Evolutionary conservation across 768 basidiomycete genomes (phyloP), one percentile per base, ranked within the genome.

Genomic region (Boletellus emodensis): DNA sequence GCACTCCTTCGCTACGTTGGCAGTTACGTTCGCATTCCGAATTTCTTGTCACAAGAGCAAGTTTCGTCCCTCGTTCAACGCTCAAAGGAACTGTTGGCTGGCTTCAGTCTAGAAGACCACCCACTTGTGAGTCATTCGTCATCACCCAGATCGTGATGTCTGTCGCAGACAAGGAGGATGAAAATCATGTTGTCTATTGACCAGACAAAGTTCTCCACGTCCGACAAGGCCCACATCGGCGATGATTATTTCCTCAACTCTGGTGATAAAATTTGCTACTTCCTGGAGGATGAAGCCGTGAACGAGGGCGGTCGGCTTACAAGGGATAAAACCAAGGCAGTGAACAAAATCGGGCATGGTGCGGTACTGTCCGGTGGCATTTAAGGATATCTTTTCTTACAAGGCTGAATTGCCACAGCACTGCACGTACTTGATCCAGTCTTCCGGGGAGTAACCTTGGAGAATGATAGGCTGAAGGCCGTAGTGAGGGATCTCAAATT

Each of bases 261-360:
- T 1, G 91, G 92, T 2, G 92, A 97, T 68, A 96, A 96, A 76
- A 90, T 98, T 74, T 84, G 89, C 6, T 98, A 85, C 68, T 98
- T 99, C 69, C 74, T 99, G 39, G 96, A 98, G 64, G 85, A 90
- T 58, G 91, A 87, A 44, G 92, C 94, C 1, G 74, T 96, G 6
- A 79, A 84, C 53, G 58, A 71, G 22, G 66, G 80, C 30, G 87
- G 91, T 3, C 84, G 83, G 58, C 77, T 99, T 65, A 78, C 76
- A 1, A 73, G 81, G 49, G 79, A 81, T 49, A 90, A 90, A 65
- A 73, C 83, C 40, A 82, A 79, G 60, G 83, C 91, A 1, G 88
- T 98, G 24, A 99, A 99, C 71, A 99, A 99, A 79, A 93, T 94
- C 53, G 88, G 91, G 2, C 90, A 93, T 64, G 91, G 90, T 89